phyloP scores from a whole-genome alignment of 345 rosid genomes.

The Nasturtium officinale region DNA sequence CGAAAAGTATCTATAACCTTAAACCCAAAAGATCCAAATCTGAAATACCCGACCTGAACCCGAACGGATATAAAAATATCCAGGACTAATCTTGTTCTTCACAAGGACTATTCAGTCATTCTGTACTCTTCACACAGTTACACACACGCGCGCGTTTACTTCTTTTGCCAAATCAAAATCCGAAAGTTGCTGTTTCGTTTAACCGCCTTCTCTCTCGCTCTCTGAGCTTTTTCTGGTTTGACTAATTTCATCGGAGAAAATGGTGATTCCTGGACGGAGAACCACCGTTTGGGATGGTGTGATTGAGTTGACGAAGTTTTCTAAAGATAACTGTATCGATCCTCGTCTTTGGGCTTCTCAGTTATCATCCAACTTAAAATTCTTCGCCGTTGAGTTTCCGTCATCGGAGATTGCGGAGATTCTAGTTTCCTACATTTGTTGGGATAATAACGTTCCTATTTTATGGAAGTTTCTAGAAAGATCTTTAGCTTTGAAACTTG shows the following conservation, averaged over 20 bases:
- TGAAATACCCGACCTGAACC: too few relatives aligned
- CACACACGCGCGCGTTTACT: not conserved
- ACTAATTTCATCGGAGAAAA: conserved; percentile 2
- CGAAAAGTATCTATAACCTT: too few relatives aligned
- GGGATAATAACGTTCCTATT: conserved; percentile 82
- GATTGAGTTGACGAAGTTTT: conserved; percentile 63
- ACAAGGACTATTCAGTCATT: conserved; percentile 23
- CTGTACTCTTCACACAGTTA: not conserved
- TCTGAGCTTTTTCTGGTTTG: too few relatives aligned
- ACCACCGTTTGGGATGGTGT: conserved; percentile 65
- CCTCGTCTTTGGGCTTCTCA: conserved; percentile 77
- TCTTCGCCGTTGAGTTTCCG: conserved; percentile 65
- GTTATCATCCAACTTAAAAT: conserved; percentile 59
- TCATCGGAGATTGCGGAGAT: conserved; percentile 70
- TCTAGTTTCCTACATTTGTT: conserved; percentile 77
- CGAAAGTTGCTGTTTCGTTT: conserved; percentile 18
- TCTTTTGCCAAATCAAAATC: conserved; percentile 27
- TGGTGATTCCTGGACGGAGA: conserved; percentile 47
- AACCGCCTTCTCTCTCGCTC: conserved; percentile 21
- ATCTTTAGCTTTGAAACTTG: conserved; percentile 66
- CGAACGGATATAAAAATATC: too few relatives aligned
- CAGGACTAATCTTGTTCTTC: not conserved
- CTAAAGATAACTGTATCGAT: conserved; percentile 64
- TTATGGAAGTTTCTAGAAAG: conserved; percentile 92
- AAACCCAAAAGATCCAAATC: too few relatives aligned